Evolutionary conservation across 176 grass and related monocot species (phyloP).

Genomic region (Zea luxurians): DNA sequence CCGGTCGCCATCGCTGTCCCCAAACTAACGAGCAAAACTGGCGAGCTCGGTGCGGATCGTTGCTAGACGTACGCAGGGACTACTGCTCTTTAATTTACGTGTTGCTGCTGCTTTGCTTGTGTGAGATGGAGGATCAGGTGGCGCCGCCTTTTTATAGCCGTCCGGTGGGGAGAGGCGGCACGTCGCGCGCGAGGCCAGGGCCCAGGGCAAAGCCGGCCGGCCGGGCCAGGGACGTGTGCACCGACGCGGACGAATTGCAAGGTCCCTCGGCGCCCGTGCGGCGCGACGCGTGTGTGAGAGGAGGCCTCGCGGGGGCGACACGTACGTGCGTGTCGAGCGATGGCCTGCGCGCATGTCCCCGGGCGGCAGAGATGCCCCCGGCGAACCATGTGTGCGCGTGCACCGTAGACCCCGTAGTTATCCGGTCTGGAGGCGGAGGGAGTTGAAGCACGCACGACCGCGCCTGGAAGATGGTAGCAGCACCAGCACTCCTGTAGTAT

Average conservation of each 20-base stretch:
- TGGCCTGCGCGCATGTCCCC: background rate
- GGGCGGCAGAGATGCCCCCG: background rate
- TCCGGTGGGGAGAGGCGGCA: background rate
- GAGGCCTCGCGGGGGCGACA: background rate
- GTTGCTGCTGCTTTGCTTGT: background rate
- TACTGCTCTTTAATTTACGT: background rate
- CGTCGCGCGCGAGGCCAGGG: background rate
- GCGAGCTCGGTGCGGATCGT: background rate
- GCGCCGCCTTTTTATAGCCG: conserved; percentile 9
- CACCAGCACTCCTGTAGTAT: background rate
- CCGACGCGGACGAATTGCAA: conserved; percentile 6
- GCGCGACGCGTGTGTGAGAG: background rate
- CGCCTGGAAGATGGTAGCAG: background rate
- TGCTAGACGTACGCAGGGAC: background rate
- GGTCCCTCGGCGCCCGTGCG: background rate
- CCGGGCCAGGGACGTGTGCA: conserved; percentile 19
- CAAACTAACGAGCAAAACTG: background rate
- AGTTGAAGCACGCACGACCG: background rate
- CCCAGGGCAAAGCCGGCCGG: background rate
- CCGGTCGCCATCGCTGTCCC: conserved; percentile 38
- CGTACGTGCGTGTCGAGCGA: background rate
- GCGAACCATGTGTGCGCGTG: background rate
- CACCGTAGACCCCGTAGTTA: background rate
- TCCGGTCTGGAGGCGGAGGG: background rate
- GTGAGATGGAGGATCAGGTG: background rate